Evolutionary conservation across 257 asterid genomes (phyloP).

Genomic region (Anisodus tanguticus): DNA sequence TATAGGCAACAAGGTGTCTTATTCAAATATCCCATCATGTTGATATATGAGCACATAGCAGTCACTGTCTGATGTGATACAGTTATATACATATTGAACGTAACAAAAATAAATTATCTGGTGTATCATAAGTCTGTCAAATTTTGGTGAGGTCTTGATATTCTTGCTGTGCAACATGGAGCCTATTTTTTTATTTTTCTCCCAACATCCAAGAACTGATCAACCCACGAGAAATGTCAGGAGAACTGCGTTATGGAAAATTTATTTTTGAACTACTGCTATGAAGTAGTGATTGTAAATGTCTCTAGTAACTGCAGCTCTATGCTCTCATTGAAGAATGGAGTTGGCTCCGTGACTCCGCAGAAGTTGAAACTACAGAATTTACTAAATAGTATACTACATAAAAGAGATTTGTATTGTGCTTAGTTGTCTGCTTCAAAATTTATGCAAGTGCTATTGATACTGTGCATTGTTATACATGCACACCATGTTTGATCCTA

Average conservation of each 20-base stretch:
- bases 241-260: not conserved
- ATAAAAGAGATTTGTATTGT: not conserved
- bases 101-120: not conserved
- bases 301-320: not conserved
- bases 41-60: not conserved
- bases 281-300: not conserved
- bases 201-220: not conserved
- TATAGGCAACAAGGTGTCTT: not conserved
- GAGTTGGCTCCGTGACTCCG: not conserved
- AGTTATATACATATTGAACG: not conserved
- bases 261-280: not conserved
- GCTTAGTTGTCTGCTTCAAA: not conserved
- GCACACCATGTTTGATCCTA: not conserved
- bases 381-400: not conserved
- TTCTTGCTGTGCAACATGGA: slow-evolving; percentile 4
- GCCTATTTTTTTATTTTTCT: not conserved
- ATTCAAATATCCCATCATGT: not conserved
- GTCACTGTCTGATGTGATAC: not conserved
- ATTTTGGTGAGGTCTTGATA: not conserved
- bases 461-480: not conserved
- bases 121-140: not conserved
- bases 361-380: slow-evolving; percentile 7
- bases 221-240: not conserved
- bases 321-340: slow-evolving; percentile 19
- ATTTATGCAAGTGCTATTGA: slow-evolving; percentile 1